Evolutionary conservation across 495 filamentous ascomycete species (phyloP), one percentile per base, ranked within the genome.

Genomic region (Daldinia grandis): DNA sequence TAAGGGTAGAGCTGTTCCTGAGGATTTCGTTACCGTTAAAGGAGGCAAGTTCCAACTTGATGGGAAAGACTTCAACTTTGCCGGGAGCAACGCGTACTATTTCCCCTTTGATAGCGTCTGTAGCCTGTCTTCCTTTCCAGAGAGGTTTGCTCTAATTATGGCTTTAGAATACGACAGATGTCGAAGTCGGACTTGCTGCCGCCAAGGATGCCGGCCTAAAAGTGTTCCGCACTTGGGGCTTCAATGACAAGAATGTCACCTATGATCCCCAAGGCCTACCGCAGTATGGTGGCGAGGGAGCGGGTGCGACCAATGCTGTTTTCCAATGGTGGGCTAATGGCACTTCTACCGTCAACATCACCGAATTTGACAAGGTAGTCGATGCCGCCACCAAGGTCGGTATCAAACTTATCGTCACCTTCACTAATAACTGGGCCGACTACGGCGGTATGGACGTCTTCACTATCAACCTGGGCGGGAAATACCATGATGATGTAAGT

Each of bases 11-110:
- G 19, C 56, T 24, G 71, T 57, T 6, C 70, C 74, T 0, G 72
- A 71, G 50, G 82, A 77, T 5, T 87, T 88, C 56, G 79, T 87
- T 14, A 83, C 79, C 4, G 83, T 83, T 0, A 76, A 84, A 3
- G 88, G 84, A 0, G 78, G 80, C 7, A 82, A 87, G 33, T 92
- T 92, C 79, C 83, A 82, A 69, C 86, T 92, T 28, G 83, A 90
- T 66, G 89, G 89, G 27, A 78, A 85, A 57, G 85, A 85, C n/a
- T 84, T 85, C 73, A 86, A 91, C 77, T 91, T 87, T 78, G 87
- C 89, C 2, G 91, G 91, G 2, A 89, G 87, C 27, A 93, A 93
- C 74, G 80, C 87, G 7, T 94, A 92, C 78, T 93, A 90, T 83
- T 86, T 92, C 31, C 84, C 85, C 0, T 92, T 92, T 71, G 77